Evolutionary conservation across 495 filamentous ascomycete species (phyloP), one percentile per base, ranked within the genome.

Genomic region (Talaromyces trachyspermus): DNA sequence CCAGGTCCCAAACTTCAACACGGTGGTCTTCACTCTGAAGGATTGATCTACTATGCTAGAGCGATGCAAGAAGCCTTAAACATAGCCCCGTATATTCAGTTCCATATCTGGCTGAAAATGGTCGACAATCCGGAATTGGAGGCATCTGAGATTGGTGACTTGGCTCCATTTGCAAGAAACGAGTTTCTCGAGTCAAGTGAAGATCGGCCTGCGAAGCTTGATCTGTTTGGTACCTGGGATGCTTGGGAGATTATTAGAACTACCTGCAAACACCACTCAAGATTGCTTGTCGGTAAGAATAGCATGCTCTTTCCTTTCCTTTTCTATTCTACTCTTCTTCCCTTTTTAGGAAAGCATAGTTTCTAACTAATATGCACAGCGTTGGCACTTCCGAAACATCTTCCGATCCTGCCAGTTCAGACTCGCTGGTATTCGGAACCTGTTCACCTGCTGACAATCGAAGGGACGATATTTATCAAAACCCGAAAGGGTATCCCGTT

Each of bases 361-460:
- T 12, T 25, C 12, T 43, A 49, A 33, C 58, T 56, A 46, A 63
- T 22, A 42, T 49, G 4, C 18, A 32, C 52, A 94, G 89, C 85
- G n/a, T 71, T 98, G 10, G 72, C 74, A 46, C 71, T 97, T 43
- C 89, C 90, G 20, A 79, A 79, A n/a, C 75, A 84, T 26, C 72
- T 95, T 15, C 94, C 94, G 5, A 69, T 82, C 18, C 69, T 78
- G 29, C 67, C 75, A 18, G 71, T 95, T 6, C 88, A 92, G 54
- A 82, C 80, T 11, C 77, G 92, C n/a, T 99, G 92, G 92, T 90
- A 88, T 65, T 84, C 87, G 1, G 92, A 99, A 53, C 90, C 92
- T 17, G 70, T 97, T 2, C 86, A 89, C 45, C 74, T 94, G 44
- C 70, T 99, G 1, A 78, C 80, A 1, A 71, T 95, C 23, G 70